Evolutionary conservation across 2,329 filamentous ascomycete species (phyloP).

Genomic region (Neonectria neomacrospora): DNA sequence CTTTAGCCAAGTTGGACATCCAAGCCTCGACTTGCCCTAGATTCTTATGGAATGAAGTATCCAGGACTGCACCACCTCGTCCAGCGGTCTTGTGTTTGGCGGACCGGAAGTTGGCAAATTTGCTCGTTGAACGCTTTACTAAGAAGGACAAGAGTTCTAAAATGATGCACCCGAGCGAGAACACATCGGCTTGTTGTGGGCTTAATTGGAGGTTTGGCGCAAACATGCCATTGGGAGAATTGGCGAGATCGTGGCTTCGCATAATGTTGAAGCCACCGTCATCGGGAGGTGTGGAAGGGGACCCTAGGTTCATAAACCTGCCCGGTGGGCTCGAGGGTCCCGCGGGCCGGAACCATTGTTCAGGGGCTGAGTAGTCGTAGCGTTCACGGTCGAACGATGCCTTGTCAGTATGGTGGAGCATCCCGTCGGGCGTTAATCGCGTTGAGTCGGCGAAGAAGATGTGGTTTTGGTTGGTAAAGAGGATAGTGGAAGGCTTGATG

Average conservation of each 20-base stretch:
- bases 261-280: slow-evolving; percentile 51
- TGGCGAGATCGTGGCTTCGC: slow-evolving; percentile 42
- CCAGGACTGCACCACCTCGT: slow-evolving; percentile 69
- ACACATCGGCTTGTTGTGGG: slow-evolving; percentile 74
- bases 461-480: slow-evolving; percentile 72
- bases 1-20: slow-evolving; percentile 70
- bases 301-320: slow-evolving; percentile 46
- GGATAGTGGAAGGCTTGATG: slow-evolving; percentile 77
- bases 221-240: slow-evolving; percentile 48
- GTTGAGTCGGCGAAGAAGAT: slow-evolving; percentile 75
- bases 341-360: slow-evolving; percentile 64
- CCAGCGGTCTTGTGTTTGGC: slow-evolving; percentile 70
- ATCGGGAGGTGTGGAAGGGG: slow-evolving; percentile 49
- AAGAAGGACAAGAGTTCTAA: slow-evolving; percentile 77
- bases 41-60: slow-evolving; percentile 79
- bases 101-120: slow-evolving; percentile 74
- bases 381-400: slow-evolving; percentile 71
- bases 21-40: slow-evolving; percentile 74
- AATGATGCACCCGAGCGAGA: slow-evolving; percentile 78
- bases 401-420: slow-evolving; percentile 55
- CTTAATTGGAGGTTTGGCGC: slow-evolving; percentile 58
- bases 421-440: slow-evolving; percentile 57
- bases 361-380: slow-evolving; percentile 80
- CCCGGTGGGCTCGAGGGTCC: slow-evolving; percentile 50
- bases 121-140: slow-evolving; percentile 72